These are phyloP conservation scores for Ogataea zsoltii DNA, from an alignment of 805 yeast genomes.

Conservation along the genomic window DNA sequence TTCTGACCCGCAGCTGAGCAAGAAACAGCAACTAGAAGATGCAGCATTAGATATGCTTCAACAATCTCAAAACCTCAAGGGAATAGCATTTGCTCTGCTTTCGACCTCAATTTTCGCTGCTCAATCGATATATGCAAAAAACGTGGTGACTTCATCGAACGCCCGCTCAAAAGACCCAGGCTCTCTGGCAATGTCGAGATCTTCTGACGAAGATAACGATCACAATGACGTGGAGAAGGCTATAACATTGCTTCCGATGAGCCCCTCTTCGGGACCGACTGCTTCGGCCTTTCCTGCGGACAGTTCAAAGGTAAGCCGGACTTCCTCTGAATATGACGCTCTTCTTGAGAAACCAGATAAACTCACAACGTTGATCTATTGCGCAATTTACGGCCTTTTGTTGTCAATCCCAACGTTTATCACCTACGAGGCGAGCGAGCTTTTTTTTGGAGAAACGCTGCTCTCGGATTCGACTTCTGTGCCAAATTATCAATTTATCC, in stretches of 20 bases:
- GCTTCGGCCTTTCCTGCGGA: neutral
- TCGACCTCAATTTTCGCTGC: slow-evolving; percentile 77
- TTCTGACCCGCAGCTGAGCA: slow-evolving; percentile 17
- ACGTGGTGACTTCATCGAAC: slow-evolving; percentile 54
- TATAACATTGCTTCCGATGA: neutral
- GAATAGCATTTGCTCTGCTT: slow-evolving; percentile 65
- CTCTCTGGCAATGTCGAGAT: slow-evolving; percentile 15
- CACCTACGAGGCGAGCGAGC: slow-evolving; percentile 53
- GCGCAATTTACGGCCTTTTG: slow-evolving; percentile 69
- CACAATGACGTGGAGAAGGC: slow-evolving; percentile 12
- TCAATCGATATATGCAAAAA: slow-evolving; percentile 86
- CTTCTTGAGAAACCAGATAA: slow-evolving; percentile 62
- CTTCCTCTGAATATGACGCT: slow-evolving; percentile 8
- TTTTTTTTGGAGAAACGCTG: slow-evolving; percentile 12
- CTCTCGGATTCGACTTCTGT: slow-evolving; percentile 17
- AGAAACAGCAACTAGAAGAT: slow-evolving; percentile 9
- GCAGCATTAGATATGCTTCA: slow-evolving; percentile 6
- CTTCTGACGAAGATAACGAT: neutral
- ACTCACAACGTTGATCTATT: slow-evolving; percentile 75
- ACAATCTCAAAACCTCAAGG: slow-evolving; percentile 44
- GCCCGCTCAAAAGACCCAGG: slow-evolving; percentile 15
- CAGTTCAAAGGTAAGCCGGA: neutral
- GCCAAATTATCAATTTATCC: slow-evolving; percentile 33
- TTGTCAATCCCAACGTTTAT: slow-evolving; percentile 77
- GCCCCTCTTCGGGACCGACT: neutral